phyloP scores from a whole-genome alignment of 2,329 filamentous ascomycete genomes.

The Aspergillus bombycis region DNA sequence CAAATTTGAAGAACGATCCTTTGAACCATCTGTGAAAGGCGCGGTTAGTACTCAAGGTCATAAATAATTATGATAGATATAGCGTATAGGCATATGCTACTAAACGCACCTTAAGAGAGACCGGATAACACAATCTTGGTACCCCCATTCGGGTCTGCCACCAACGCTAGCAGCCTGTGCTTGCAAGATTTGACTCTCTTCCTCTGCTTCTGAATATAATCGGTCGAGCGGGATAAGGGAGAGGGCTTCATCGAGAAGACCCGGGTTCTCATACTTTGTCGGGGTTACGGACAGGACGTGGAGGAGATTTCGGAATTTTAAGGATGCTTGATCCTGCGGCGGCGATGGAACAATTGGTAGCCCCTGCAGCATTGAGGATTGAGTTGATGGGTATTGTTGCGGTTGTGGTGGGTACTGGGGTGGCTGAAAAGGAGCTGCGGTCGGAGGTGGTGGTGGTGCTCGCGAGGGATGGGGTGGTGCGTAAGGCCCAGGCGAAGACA shows the following conservation, averaged over 20 bases:
- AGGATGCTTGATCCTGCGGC: conserved; percentile 70
- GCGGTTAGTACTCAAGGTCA: conserved; percentile 15
- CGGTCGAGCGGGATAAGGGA: conserved; percentile 83
- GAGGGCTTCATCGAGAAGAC: conserved; percentile 87
- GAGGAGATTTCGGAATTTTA: conserved; percentile 80
- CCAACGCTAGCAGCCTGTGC: conserved; percentile 88
- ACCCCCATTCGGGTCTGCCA: conserved; percentile 87
- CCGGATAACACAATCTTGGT: conserved; percentile 93
- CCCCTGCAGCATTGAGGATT: conserved; percentile 50
- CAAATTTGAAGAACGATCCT: conserved; percentile 90
- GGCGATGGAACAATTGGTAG: conserved; percentile 74
- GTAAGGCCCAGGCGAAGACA: conserved; percentile 19
- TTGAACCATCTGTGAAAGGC: conserved; percentile 78
- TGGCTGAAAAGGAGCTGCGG: conserved; percentile 25
- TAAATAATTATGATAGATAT: neutral
- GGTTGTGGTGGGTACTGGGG: conserved; percentile 21
- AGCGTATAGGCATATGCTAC: neutral
- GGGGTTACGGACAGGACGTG: conserved; percentile 85
- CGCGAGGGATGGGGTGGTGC: conserved; percentile 35
- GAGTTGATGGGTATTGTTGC: conserved; percentile 35
- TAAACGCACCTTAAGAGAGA: conserved; percentile 74
- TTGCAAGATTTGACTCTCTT: conserved; percentile 84
- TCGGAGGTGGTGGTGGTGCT: conserved; percentile 40
- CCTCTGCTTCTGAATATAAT: conserved; percentile 91
- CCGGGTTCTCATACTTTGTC: conserved; percentile 94